Evolutionary conservation across 371 early-diverging fungal genomes (phyloP).

Genomic region (Actinomucor elegans): DNA sequence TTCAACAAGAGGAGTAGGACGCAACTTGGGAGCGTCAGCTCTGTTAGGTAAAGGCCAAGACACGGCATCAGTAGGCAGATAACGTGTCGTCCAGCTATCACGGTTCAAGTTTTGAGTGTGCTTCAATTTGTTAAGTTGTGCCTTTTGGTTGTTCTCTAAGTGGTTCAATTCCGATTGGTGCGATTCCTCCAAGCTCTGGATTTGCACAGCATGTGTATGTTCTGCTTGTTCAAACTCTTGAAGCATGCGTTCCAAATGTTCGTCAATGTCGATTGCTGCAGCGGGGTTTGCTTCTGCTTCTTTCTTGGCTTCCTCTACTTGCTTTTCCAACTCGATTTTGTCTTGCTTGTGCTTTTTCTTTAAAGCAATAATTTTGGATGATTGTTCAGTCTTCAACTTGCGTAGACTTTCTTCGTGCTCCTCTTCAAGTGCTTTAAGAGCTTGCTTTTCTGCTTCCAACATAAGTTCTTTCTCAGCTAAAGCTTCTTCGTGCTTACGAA

Average conservation of each 20-base stretch:
- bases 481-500: conserved; percentile 38
- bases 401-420: conserved; percentile 30
- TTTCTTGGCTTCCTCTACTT: conserved; percentile 31
- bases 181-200: conserved; percentile 39
- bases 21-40: conserved; percentile 7
- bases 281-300: conserved; percentile 22
- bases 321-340: conserved; percentile 26
- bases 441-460: conserved; percentile 35
- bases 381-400: conserved; percentile 31
- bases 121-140: conserved; percentile 32
- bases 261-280: conserved; percentile 56
- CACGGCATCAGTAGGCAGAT: conserved; percentile 40
- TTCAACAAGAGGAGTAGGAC: conserved; percentile 22
- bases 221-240: conserved; percentile 67
- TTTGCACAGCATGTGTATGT: conserved; percentile 36
- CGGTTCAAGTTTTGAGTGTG: conserved; percentile 20
- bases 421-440: conserved; percentile 20
- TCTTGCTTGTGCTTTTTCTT: conserved; percentile 42
- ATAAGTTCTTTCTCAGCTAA: conserved; percentile 41
- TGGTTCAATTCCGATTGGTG: conserved; percentile 36
- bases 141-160: conserved; percentile 37
- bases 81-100: conserved; percentile 35
- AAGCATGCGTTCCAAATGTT: conserved; percentile 76
- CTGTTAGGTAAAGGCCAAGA: conserved; percentile 40
- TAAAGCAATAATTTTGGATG: conserved; percentile 22